Conservation (phyloP, 768 basidiomycete species). For the Trametes sanguinea region DNA sequence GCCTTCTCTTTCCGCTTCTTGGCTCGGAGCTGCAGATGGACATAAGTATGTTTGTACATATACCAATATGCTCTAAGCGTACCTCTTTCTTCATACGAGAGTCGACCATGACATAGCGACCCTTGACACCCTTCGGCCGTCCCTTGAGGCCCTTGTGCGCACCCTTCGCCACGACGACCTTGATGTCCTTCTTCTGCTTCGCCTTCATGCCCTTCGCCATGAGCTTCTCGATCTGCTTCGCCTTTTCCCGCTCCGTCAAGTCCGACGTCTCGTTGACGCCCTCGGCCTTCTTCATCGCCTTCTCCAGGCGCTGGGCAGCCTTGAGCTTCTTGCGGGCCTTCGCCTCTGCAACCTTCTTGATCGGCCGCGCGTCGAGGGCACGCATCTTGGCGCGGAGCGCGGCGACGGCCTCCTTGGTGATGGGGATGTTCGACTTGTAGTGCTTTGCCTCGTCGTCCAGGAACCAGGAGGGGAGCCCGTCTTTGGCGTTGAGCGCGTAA, state of each 20-base stretch:
- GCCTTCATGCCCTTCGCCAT: conserved; percentile 79
- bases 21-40: conserved; percentile 64
- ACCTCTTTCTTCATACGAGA: conserved; percentile 93
- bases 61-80: conserved; percentile 24
- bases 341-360: conserved; percentile 98
- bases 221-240: conserved; percentile 88
- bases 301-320: conserved; percentile 81
- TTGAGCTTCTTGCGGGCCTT: conserved; percentile 96
- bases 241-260: conserved; percentile 94
- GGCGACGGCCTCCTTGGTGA: conserved; percentile 92
- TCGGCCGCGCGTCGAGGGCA: conserved; percentile 92
- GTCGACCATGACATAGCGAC: conserved; percentile 93
- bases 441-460: conserved; percentile 92
- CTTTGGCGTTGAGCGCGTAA: conserved; percentile 88
- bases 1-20: conserved; percentile 79
- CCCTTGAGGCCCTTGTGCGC: conserved; percentile 88
- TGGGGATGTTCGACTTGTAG: conserved; percentile 93
- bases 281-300: conserved; percentile 95
- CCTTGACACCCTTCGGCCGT: conserved; percentile 93
- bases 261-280: conserved; percentile 86
- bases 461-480: conserved; percentile 94
- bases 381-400: conserved; percentile 88
- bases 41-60: not conserved
- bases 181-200: conserved; percentile 70
- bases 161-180: conserved; percentile 91